A percentile compares a stretch with the other conserved stretches of the same genome.
Conservation (phyloP, 1,139 yeast species). For the Pichia sp. region DNA sequence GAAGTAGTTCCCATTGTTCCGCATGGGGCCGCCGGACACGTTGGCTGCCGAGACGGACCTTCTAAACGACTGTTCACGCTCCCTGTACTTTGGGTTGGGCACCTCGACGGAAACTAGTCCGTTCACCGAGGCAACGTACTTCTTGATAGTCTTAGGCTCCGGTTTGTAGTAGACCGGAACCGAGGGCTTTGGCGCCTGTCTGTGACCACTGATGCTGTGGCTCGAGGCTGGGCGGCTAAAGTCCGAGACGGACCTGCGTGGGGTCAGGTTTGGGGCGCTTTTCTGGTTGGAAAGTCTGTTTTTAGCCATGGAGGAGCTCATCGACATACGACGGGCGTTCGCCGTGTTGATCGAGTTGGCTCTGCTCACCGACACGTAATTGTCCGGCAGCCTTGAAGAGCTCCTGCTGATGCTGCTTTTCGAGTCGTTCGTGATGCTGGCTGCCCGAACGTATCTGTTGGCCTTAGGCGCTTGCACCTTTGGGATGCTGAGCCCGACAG, state of each 20-base stretch:
- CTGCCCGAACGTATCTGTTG: constrained; percentile 20
- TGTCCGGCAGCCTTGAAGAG: neutral
- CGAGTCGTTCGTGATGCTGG: constrained; percentile 19
- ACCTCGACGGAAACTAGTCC: constrained; percentile 46
- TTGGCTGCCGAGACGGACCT: constrained; percentile 12
- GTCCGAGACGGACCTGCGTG: constrained; percentile 21
- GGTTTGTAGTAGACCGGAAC: constrained; percentile 9
- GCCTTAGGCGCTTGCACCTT: constrained; percentile 18
- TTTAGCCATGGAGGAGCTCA: constrained; percentile 10
- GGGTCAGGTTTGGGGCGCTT: constrained; percentile 15
- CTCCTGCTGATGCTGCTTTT: constrained; percentile 6
- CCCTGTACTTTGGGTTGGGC: constrained; percentile 33
- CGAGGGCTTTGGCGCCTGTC: neutral
- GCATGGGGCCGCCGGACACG: neutral
- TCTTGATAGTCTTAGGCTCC: constrained; percentile 34
- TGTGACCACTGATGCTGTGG: neutral
- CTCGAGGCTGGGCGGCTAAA: constrained; percentile 4
- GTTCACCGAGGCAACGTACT: constrained; percentile 45
- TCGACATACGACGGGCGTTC: constrained; percentile 14
- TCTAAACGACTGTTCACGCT: constrained; percentile 14
- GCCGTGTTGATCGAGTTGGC: constrained; percentile 13
- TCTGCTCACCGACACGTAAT: constrained; percentile 9
- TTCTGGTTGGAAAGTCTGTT: constrained; percentile 14
- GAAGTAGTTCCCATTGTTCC: neutral
- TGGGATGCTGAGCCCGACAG: constrained; percentile 25